Base-by-base conservation (phyloP, 176 grass and related monocot species). In the Areca catechu region DNA sequence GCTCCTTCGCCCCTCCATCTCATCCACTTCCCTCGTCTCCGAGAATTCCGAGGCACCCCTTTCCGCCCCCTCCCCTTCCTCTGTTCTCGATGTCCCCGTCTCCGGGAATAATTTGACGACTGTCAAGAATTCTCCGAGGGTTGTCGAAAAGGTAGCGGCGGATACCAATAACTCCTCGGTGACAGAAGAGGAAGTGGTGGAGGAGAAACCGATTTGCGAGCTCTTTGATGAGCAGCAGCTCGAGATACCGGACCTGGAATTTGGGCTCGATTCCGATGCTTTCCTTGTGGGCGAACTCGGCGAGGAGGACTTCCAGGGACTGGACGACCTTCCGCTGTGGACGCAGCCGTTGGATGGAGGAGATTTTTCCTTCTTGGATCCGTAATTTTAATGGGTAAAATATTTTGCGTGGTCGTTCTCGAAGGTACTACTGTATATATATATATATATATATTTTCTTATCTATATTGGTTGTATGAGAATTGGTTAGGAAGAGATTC, bases 331-430 rank as follows among this genome's bases (percentile, higher is more conserved):
- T 18, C 51, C 51, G 18, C 27, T 54, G 1, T 67, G 51, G 18
- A 9, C 54, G 24, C 27, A 34, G 12, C 51, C 24, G 29, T 37
- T 67, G 25, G 65, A 67, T 27, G 51, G 25, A 20, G 48, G 62
- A 65, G 65, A 67, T 67, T 67, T 67, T 18, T 23, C 56, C 56
- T 67, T 67, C 25, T 18, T 67, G 51, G 27, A 56, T 54, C 18
- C 51, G 3, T 43, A 43, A 10, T 43, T 43, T 29, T 43, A 14
- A 7, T 43, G 10, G 34, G 7, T 43, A 43, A 43, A 43, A 25
- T 14, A 12, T 43, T 43, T 43, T 43, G 34, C n/a, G n/a, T n/a
- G n/a, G n/a, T n/a, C n/a, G n/a, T n/a, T n/a, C n/a, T n/a, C n/a
- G n/a, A n/a, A n/a, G n/a, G n/a, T n/a, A n/a, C n/a, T n/a, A n/a